phyloP scores from a whole-genome alignment of 164 flowering plant species.

The Macadamia tetraphylla region DNA sequence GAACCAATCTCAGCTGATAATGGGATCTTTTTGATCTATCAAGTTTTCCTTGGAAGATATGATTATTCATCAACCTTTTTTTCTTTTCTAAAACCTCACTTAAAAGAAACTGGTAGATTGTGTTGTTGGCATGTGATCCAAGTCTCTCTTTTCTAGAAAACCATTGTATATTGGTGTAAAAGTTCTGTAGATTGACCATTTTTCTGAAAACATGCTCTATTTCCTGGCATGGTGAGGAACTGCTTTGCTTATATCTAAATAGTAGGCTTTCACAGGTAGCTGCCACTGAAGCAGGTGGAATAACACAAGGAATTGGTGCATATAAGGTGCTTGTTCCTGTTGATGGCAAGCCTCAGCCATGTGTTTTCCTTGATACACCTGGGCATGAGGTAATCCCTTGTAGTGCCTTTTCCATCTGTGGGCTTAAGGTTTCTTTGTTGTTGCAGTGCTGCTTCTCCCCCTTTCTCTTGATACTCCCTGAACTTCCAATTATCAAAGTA shows the following conservation, averaged over 20 bases:
- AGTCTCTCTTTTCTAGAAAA: neutral
- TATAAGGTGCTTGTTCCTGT: slow-evolving; percentile 79
- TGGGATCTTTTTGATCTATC: neutral
- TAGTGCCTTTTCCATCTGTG: too few relatives aligned
- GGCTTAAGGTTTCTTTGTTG: neutral
- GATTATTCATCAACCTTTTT: too few relatives aligned
- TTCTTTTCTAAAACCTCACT: neutral
- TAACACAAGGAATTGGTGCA: slow-evolving; percentile 98
- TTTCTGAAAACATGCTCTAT: neutral
- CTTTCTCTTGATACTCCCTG: neutral
- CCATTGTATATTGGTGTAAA: neutral
- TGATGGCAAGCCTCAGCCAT: slow-evolving; percentile 67
- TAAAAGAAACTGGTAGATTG: neutral
- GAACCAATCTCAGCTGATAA: neutral
- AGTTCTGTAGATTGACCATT: neutral
- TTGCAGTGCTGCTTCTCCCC: neutral
- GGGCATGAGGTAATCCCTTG: slow-evolving; percentile 78
- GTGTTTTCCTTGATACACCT: slow-evolving; percentile 96
- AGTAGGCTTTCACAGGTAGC: slow-evolving; percentile 52
- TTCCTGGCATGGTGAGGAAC: neutral
- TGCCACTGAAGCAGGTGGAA: slow-evolving; percentile 96
- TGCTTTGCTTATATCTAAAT: slow-evolving; percentile 5
- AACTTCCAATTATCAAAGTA: neutral
- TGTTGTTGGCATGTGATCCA: neutral
- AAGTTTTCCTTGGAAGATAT: too few relatives aligned